Base-by-base conservation (phyloP, 306 rosid genomes). In the Ormosia emarginata region DNA sequence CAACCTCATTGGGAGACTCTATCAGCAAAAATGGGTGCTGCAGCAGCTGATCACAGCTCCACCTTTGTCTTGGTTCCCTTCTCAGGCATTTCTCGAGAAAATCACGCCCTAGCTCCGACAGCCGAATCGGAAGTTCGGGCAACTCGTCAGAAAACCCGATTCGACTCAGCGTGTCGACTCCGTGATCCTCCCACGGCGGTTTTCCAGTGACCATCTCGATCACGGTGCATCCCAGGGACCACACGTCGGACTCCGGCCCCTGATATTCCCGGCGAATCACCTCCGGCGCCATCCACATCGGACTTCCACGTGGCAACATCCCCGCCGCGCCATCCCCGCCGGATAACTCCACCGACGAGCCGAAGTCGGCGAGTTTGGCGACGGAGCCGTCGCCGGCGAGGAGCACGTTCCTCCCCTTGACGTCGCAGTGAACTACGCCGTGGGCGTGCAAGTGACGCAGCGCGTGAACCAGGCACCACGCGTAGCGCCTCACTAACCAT, bases 251-350 rank as follows among this genome's bases (percentile, higher is more conserved):
- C 73, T 93, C 95, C 44, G 95, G 91, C 37, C 97, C 95, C 86
- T 91, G 98, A 44, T 75, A 86, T 65, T 91, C 92, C 81, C 90
- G 74, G 11, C 92, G 87, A 8, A 95, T 78, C 0, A 95, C 99
- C 89, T 95, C 99, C 79, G 99, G 99, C 14, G 98, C 98, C 99
- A 95, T 95, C 99, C 99, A 93, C 66, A 95, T 72, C 29, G 99
- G 99, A 14, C 97, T 95, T 18, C 99, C 99, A 4, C 99, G 92
- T 6, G 94, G 94, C 68, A 12, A 1, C 0, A 68, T 29, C 17
- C 15, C 14, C 68, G 6, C 67, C 34, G 10, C 70, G 37, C 33
- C 29, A 61, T 2, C 39, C 9, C 6, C 78, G 4, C 9, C 11
- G 1, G 82, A 11, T 0, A 64, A 2, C 4, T 86, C 88, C 14